These are phyloP conservation scores for Mycena leptocephala DNA, from an alignment of 768 basidiomycete species.

Conservation along the genomic window DNA sequence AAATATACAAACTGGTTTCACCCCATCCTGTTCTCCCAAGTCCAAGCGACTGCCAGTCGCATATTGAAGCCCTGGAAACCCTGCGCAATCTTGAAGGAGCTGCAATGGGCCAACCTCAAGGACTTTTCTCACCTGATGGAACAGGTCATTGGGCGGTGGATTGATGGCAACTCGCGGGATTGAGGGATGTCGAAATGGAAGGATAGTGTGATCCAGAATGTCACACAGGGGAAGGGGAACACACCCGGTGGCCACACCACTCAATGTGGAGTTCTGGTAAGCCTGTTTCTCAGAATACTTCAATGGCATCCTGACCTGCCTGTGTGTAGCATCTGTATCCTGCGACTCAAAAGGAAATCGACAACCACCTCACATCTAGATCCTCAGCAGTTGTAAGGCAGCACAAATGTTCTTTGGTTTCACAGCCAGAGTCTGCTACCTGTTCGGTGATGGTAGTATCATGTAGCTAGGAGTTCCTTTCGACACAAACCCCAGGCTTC, in stretches of 20 bases:
- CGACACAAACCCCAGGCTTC: no score
- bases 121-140: background rate
- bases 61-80: background rate
- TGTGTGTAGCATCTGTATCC: slow-evolving; percentile 2
- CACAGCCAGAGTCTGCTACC: no score
- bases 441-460: no score
- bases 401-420: no score
- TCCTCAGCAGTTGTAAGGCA: no score
- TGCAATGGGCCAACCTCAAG: no score
- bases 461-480: no score
- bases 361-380: no score
- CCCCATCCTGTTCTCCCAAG: no score
- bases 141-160: slow-evolving; percentile 35
- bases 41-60: no score
- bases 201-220: background rate
- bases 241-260: background rate
- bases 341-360: background rate
- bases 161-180: background rate
- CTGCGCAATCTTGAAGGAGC: background rate
- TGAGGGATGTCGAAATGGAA: background rate
- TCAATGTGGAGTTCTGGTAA: no score
- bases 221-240: background rate
- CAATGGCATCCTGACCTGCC: background rate
- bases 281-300: background rate
- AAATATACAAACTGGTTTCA: no score